Evolutionary conservation across 2,329 filamentous ascomycete species (phyloP), one percentile per base, ranked within the genome.

Genomic region (Diaporthe helianthi): DNA sequence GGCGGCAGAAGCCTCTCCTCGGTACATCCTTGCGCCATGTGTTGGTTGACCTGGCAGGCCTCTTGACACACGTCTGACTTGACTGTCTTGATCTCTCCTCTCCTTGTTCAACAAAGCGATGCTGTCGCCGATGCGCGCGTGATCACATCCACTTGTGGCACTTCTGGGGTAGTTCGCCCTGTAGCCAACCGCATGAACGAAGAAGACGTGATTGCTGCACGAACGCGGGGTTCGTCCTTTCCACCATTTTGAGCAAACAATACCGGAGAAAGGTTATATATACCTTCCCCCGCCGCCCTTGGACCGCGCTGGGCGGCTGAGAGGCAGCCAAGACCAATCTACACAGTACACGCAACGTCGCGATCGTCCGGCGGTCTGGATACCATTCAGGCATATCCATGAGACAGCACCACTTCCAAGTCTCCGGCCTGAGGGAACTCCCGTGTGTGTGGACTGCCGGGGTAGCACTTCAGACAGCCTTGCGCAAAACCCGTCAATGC

Each of bases 161-260:
- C 41, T 63, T 63, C 58, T 63, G 58, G 26, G 12, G 58, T 49
- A 44, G 44, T 63, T 63, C 29, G 58, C 41, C 58, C 58, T n/a
- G 44, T 38, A 19, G 12, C 47, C 13, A 13, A 31, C 6, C 44
- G 44, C 58, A 63, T 63, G 58, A 49, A 24, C 49, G 29, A n/a
- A 7, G 44, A 63, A 36, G 58, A 49, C 58, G 58, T 63, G 58
- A 63, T 49, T 49, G 44, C 58, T 63, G 58, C 29, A 63, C 44
- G 44, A 31, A 10, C 41, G 29, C 58, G 58, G 58, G 58, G 58
- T 63, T 63, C 58, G 58, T 63, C 58, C 58, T 29, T 36, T 63
- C 58, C 44, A 63, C 29, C 58, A 47, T 19, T 63, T 63, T n/a
- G 58, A 63, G 58, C 58, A 49, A 49, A 49, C 58, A 63, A 63